phyloP scores from a whole-genome alignment of 2,329 filamentous ascomycete genomes.

The Cladosporium austrohemisphaericum region DNA sequence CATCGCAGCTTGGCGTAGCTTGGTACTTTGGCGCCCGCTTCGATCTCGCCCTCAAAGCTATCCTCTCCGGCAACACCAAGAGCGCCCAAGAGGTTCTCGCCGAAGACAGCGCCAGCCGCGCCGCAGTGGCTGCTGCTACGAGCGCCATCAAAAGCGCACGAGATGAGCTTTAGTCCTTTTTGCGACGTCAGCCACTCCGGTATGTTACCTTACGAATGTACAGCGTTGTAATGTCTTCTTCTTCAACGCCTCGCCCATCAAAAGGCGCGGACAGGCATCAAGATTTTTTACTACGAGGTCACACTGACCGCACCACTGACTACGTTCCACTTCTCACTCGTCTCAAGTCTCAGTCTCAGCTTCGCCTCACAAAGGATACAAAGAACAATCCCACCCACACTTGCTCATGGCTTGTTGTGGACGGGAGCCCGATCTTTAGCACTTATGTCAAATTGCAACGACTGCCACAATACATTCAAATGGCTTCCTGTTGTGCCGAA shows the following conservation, averaged over 20 bases:
- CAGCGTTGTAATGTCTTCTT: conserved; percentile 14
- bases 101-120: not conserved
- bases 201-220: conserved; percentile 9
- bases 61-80: conserved; percentile 12
- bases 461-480: conserved; percentile 15
- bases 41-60: conserved; percentile 55
- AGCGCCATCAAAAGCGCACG: conserved; percentile 3
- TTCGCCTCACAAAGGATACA: too few species aligned
- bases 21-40: conserved; percentile 80
- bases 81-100: not conserved
- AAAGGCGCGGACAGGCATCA: too few species aligned
- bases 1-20: conserved; percentile 66
- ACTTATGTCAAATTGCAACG: conserved; percentile 19
- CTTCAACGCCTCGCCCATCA: not conserved
- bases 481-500: conserved; percentile 18
- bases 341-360: too few species aligned
- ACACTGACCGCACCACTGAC: not conserved
- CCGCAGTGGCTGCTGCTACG: not conserved
- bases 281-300: too few species aligned
- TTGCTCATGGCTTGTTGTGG: too few species aligned
- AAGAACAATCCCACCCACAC: too few species aligned
- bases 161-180: conserved; percentile 6
- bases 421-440: conserved; percentile 3
- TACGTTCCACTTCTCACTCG: too few species aligned
- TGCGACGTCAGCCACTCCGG: not conserved